Base-by-base conservation (phyloP, 768 basidiomycete species). In the Leucocoprinus birnbaumii region DNA sequence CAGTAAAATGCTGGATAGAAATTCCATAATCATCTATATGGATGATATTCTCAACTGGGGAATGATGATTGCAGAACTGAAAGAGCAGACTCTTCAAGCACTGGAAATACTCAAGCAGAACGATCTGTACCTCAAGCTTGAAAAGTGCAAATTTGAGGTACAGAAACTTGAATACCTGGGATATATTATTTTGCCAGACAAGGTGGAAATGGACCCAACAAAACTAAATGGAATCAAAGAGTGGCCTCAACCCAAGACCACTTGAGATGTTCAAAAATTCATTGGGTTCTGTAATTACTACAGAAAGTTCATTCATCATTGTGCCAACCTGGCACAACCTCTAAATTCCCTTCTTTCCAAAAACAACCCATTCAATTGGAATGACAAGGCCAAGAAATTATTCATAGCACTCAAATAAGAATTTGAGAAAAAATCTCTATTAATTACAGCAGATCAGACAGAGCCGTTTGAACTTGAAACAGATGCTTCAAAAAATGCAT, bases 21-120 rank as follows among this genome's bases (percentile, higher is more conserved):
- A 65, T 3, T 26, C 58, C 1, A 58, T 79, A 2, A 49, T 71
- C 2, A 63, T 78, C 1, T 77, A 80, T 57, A 60, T 78, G 34
- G 74, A 77, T 54, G 68, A 79, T 56, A 71, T 78, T 31, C 61
- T 76, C 21, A 66, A 72, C 48, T 71, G 59, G 37, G 55, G 59
- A 0, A 42, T 61, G 11, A 59, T 55, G 4, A 13, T 21, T 6
- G 27, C 35, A 47, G n/a, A 27, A 25, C 31, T 44, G 9, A 5
- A 34, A 11, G 1, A 55, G 24, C 16, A 18, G n/a, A 59, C 53
- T 2, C n/a, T 31, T 14, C 21, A 42, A 49, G 44, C 48, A 3
- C 27, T 59, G 0, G 16, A 49, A 31, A 27, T 18, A 6, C 25
- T 51, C 1, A 5, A 31, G 18, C 19, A 50, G 3, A 6, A 54